phyloP scores from a whole-genome alignment of 164 flowering plant species.

The Tetrastigma voinierianum region DNA sequence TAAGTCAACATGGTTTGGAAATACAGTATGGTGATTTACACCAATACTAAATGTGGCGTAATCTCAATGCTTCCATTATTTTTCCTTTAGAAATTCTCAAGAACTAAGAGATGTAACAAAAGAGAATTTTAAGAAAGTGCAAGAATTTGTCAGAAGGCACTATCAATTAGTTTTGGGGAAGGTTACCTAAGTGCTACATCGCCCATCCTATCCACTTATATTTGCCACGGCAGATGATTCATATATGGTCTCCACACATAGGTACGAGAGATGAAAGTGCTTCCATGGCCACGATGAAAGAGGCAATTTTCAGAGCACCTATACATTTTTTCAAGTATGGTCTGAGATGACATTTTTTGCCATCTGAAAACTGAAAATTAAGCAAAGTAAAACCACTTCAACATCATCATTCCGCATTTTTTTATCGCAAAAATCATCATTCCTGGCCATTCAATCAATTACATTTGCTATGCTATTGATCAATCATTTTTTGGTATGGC shows the following conservation, averaged over 20 bases:
- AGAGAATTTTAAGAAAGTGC: background rate
- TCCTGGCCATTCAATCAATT: too few relatives aligned
- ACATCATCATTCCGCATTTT: too few relatives aligned
- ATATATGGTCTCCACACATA: conserved; percentile 52
- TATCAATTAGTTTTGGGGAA: background rate
- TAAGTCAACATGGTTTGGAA: conserved; percentile 1
- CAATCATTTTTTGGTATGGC: too few relatives aligned
- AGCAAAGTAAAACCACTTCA: background rate
- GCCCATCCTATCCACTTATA: conserved; percentile 60
- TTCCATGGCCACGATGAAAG: conserved; percentile 66
- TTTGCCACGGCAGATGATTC: conserved; percentile 28
- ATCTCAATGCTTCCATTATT: too few relatives aligned
- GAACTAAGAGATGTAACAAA: too few relatives aligned
- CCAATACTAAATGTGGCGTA: too few relatives aligned
- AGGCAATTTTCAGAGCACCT: conserved; percentile 17
- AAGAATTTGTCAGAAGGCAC: too few relatives aligned
- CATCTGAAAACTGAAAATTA: conserved; percentile 30
- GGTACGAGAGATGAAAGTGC: conserved; percentile 85
- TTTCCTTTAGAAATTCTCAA: too few relatives aligned
- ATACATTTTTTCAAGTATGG: conserved; percentile 23
- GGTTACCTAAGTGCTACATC: conserved; percentile 72
- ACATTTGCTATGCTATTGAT: too few relatives aligned
- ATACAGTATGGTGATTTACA: too few relatives aligned
- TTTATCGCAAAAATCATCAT: too few relatives aligned
- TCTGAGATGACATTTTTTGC: conserved; percentile 28